These are phyloP conservation scores for Chlorella sp. DNA, from an alignment of 139 green algal species.

Conservation along the genomic window DNA sequence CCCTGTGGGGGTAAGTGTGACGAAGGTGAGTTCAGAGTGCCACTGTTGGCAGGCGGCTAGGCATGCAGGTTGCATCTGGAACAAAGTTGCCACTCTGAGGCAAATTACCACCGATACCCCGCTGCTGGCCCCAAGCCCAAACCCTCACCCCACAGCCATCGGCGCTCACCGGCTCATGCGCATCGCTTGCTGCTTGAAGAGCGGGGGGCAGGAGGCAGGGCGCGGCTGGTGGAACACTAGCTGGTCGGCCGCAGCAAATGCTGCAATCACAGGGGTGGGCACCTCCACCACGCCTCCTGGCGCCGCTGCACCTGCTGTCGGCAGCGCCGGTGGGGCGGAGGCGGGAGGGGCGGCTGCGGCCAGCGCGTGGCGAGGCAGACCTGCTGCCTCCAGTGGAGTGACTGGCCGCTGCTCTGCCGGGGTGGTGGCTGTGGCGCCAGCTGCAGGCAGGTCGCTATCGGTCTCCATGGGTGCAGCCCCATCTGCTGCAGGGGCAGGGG, in stretches of 20 bases:
- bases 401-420: not conserved
- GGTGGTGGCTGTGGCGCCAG: not conserved
- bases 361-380: not conserved
- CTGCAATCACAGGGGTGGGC: not conserved
- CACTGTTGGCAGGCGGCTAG: too few species aligned
- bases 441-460: too few species aligned
- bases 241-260: slow-evolving; percentile 17
- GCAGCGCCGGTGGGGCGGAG: not conserved
- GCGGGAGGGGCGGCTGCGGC: not conserved
- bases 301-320: not conserved
- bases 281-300: not conserved
- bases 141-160: not conserved
- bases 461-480: too few species aligned
- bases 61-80: too few species aligned
- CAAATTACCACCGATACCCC: too few species aligned
- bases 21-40: too few species aligned
- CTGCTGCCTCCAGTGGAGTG: not conserved
- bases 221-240: slow-evolving; percentile 8
- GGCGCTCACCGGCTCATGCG: not conserved
- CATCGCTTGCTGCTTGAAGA: slow-evolving; percentile 33
- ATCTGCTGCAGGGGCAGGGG: not conserved
- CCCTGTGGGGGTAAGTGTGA: not conserved
- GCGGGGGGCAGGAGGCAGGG: slow-evolving; percentile 33
- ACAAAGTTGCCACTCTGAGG: too few species aligned
- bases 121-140: too few species aligned